Conservation (phyloP, 2,329 filamentous ascomycete species). For the Penicillium sp. region DNA sequence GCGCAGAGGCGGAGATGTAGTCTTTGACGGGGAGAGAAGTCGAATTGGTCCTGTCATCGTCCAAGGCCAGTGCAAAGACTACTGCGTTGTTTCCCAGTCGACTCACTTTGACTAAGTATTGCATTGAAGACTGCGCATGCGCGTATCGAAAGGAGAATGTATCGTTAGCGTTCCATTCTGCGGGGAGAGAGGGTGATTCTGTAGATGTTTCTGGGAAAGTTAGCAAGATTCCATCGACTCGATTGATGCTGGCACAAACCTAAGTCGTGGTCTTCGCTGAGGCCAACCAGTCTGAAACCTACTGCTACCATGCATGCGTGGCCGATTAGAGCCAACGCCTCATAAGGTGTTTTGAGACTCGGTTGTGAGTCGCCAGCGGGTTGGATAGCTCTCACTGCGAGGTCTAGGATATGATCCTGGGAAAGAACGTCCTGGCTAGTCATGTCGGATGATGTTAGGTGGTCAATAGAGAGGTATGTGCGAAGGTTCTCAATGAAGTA, state of each 20-base stretch:
- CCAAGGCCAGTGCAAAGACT: constrained; percentile 71
- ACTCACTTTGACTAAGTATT: constrained; percentile 76
- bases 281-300: constrained; percentile 74
- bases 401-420: constrained; percentile 30
- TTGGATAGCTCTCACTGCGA: constrained; percentile 33
- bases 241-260: constrained; percentile 35
- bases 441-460: constrained; percentile 9
- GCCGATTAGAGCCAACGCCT: constrained; percentile 76
- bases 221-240: background rate
- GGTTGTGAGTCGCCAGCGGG: constrained; percentile 25
- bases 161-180: constrained; percentile 74
- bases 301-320: constrained; percentile 80
- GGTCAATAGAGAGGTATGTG: too few relatives aligned
- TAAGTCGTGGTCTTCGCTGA: constrained; percentile 75
- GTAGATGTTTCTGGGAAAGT: constrained; percentile 27
- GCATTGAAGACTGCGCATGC: constrained; percentile 79
- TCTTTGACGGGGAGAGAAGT: constrained; percentile 70
- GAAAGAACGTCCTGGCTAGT: constrained; percentile 24
- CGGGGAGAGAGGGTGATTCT: constrained; percentile 54
- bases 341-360: constrained; percentile 54
- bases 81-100: constrained; percentile 81
- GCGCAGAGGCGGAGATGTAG: constrained; percentile 62
- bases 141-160: constrained; percentile 79
- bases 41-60: constrained; percentile 77
- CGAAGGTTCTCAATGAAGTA: too few relatives aligned